These are phyloP conservation scores for Neofusicoccum parvum DNA, from an alignment of 2,329 filamentous ascomycete species.

Conservation along the genomic window DNA sequence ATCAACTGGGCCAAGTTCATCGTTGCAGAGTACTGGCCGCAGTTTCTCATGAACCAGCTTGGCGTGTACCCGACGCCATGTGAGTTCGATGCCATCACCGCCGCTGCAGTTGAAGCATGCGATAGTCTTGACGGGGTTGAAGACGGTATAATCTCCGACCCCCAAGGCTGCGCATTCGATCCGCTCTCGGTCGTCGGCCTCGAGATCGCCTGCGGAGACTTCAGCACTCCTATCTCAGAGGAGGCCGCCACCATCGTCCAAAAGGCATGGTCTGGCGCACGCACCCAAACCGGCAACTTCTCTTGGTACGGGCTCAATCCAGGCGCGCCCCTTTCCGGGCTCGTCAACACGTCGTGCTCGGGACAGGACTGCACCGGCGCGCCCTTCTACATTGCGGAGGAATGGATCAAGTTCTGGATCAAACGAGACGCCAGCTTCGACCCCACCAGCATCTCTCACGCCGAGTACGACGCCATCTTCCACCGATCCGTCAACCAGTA, in stretches of 20 bases:
- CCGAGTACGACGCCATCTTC: constrained; percentile 30
- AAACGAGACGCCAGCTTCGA: constrained; percentile 22
- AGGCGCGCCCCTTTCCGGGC: constrained; percentile 30
- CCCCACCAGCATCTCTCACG: constrained; percentile 32
- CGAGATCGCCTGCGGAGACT: constrained; percentile 28
- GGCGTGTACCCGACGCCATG: constrained; percentile 27
- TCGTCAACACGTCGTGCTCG: constrained; percentile 24
- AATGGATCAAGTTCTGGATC: constrained; percentile 26
- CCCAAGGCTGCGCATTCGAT: not conserved
- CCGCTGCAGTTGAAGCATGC: constrained; percentile 21
- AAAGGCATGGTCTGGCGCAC: constrained; percentile 36
- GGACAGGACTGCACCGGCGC: constrained; percentile 23
- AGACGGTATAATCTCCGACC: not conserved
- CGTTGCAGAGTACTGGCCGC: constrained; percentile 31
- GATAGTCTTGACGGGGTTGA: constrained; percentile 24
- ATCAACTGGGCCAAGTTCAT: constrained; percentile 37
- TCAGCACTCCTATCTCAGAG: constrained; percentile 29
- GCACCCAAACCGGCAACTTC: constrained; percentile 25
- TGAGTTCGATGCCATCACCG: constrained; percentile 24
- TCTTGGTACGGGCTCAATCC: constrained; percentile 39
- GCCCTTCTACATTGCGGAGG: constrained; percentile 22
- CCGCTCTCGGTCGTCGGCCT: constrained; percentile 29
- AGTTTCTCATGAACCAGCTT: constrained; percentile 34
- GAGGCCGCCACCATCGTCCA: constrained; percentile 34
- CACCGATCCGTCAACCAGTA: constrained; percentile 33